These are phyloP conservation scores for Pythium brachiatum DNA, from an alignment of 352 stramenopile genomes.

Conservation along the genomic window DNA sequence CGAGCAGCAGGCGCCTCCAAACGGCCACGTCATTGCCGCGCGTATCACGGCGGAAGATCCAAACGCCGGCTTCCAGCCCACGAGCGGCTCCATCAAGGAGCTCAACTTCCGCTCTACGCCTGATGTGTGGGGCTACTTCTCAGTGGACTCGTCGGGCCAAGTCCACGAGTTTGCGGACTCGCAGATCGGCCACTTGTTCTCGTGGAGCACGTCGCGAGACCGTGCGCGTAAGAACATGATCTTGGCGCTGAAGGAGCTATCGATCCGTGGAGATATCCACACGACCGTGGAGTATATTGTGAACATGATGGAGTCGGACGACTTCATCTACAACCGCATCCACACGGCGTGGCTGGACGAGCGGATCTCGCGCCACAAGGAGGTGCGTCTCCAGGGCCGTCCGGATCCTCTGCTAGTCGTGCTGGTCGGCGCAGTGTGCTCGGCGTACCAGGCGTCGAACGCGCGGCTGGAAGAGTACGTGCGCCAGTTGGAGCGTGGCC, in stretches of 20 bases:
- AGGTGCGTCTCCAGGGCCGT: slow-evolving; percentile 80
- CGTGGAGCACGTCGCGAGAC: slow-evolving; percentile 94
- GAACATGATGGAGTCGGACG: slow-evolving; percentile 98
- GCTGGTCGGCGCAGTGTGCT: slow-evolving; percentile 86
- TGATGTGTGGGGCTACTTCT: slow-evolving; percentile 99
- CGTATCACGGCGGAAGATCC: slow-evolving; percentile 99
- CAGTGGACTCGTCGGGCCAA: slow-evolving; percentile 97
- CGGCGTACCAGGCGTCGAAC: slow-evolving; percentile 78
- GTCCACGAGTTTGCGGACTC: slow-evolving; percentile 99
- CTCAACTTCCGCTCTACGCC: slow-evolving; percentile 99
- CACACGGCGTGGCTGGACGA: slow-evolving; percentile 99
- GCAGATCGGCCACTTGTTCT: slow-evolving; percentile 99
- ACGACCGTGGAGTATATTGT: slow-evolving; percentile 99
- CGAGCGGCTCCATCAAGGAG: slow-evolving; percentile 96
- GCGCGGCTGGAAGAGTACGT: slow-evolving; percentile 75
- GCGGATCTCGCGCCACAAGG: slow-evolving; percentile 94
- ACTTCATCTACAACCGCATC: slow-evolving; percentile 99
- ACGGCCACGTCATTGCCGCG: slow-evolving; percentile 98
- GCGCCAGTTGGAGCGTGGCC: slow-evolving; percentile 83
- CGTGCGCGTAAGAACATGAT: slow-evolving; percentile 98
- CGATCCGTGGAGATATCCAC: slow-evolving; percentile 98
- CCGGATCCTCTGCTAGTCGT: slow-evolving; percentile 86
- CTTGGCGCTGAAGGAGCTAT: slow-evolving; percentile 98
- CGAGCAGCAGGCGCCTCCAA: slow-evolving; percentile 70
- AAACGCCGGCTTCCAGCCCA: slow-evolving; percentile 99